phyloP scores from a whole-genome alignment of 1,139 yeast genomes.

The Hyphopichia khmerensis region DNA sequence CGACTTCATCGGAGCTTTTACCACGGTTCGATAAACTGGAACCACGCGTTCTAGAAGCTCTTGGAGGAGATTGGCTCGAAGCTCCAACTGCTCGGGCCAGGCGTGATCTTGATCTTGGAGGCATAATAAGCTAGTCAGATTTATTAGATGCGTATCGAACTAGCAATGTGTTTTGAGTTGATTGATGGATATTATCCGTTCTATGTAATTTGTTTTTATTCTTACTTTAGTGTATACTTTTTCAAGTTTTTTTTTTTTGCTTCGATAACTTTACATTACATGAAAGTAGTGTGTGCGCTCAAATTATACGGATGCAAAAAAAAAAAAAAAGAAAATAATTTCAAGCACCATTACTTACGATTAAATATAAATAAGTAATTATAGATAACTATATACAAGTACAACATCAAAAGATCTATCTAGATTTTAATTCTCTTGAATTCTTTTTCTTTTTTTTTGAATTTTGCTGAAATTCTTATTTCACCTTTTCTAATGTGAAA shows the following conservation, averaged over 20 bases:
- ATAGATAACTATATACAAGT: slow-evolving; percentile 1
- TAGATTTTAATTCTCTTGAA: neutral
- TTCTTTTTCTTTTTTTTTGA: too few species aligned
- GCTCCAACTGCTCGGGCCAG: slow-evolving; percentile 5
- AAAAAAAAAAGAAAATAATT: too few species aligned
- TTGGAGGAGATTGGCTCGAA: slow-evolving; percentile 14
- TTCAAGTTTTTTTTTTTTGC: neutral
- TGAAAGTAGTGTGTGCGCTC: neutral
- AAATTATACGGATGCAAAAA: neutral
- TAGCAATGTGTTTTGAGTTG: too few species aligned
- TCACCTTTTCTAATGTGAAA: too few species aligned
- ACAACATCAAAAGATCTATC: neutral
- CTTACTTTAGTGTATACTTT: neutral
- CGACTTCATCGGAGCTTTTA: slow-evolving; percentile 22
- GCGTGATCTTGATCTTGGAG: slow-evolving; percentile 8
- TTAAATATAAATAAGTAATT: neutral
- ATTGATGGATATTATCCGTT: neutral
- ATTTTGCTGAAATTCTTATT: neutral
- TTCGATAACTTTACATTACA: neutral
- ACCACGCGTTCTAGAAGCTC: slow-evolving; percentile 18
- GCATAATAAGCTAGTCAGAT: neutral
- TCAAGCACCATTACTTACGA: neutral
- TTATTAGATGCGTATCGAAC: too few species aligned
- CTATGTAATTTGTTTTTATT: neutral
- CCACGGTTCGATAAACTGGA: slow-evolving; percentile 29